These are phyloP conservation scores for Sclerotinia borealis DNA, from an alignment of 2,329 filamentous ascomycete species.

Conservation along the genomic window DNA sequence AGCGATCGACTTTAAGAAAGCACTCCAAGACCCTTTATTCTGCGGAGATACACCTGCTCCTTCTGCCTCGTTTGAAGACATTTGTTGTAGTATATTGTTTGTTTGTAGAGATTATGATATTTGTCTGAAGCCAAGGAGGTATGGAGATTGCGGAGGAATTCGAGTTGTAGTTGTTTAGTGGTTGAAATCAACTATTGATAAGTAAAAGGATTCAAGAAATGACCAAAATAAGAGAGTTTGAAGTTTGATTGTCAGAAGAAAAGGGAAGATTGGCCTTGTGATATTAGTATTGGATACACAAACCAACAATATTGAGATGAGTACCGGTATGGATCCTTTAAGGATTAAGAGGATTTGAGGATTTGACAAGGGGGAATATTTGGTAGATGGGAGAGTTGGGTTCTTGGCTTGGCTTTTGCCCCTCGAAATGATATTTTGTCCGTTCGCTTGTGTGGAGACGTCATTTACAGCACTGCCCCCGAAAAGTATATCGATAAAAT, in stretches of 20 bases:
- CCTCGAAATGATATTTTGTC: not conserved
- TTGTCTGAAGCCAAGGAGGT: constrained; percentile 1
- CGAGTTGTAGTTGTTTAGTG: not conserved
- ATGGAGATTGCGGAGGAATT: not conserved
- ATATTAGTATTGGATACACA: not conserved
- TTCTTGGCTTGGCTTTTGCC: not conserved
- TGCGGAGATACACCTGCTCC: constrained; percentile 29
- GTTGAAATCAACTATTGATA: not conserved
- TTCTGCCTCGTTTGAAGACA: constrained; percentile 30
- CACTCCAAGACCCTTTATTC: constrained; percentile 31
- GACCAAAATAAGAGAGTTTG: not conserved
- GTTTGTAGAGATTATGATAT: not conserved
- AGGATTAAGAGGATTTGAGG: too few relatives aligned
- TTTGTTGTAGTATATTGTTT: constrained; percentile 5
- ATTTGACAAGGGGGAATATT: not conserved
- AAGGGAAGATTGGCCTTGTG: not conserved
- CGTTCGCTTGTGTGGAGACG: not conserved
- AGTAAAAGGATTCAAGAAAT: not conserved
- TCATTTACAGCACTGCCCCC: not conserved
- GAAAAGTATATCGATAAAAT: too few relatives aligned
- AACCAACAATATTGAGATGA: not conserved
- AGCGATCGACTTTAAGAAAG: constrained; percentile 55
- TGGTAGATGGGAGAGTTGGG: not conserved
- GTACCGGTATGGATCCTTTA: not conserved
- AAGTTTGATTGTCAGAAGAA: not conserved